Evolutionary conservation across 768 basidiomycete genomes (phyloP), one percentile per base, ranked within the genome.

Genomic region (Termitomyces sp.): DNA sequence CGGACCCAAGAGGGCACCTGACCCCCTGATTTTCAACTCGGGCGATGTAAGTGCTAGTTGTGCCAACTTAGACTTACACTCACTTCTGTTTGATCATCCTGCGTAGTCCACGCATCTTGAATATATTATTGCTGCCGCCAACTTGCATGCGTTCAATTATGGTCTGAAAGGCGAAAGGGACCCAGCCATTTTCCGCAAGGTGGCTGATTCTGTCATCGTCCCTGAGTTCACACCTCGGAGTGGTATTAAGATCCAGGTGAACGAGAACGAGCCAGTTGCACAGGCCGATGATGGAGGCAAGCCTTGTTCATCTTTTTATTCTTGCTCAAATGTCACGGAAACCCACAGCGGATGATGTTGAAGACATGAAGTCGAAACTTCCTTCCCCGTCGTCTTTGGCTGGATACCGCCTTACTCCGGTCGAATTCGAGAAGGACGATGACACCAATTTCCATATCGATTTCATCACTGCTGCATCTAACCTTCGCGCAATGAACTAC

Each of bases 351-450:
- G 85, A 81, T 54, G 86, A 90, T 53, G 68, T 80, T 7, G 76
- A 80, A 7, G 82, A 83, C 18, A 74, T 93, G 57, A 69, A 84
- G 54, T 82, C 86, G 65, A 82, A 89, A 64, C 79, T 99, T 22
- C 97, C 97, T 24, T 74, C 90, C 18, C 96, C 97, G 0, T 92
- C 95, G 2, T 92, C 92, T 18, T 79, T 99, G 45, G 96, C 90
- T 54, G 97, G 97, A n/a, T 99, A 96, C 78, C 90, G 97, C 58
- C 84, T 99, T 52, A 91, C 81, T 55, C 93, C 96, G 3, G 96
- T 96, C 54, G 95, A 97, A 69, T 99, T 99, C 66, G 97, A 99
- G 81, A 99, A 99, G 78, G 97, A 99, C 70, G 96, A 98, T 68
- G 97, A 99, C 71, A 85, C 90, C 55, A 99, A 99, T 76, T 87